Base-by-base conservation (phyloP, 169 alveolate genomes). In the Plasmodium blacklocki region DNA sequence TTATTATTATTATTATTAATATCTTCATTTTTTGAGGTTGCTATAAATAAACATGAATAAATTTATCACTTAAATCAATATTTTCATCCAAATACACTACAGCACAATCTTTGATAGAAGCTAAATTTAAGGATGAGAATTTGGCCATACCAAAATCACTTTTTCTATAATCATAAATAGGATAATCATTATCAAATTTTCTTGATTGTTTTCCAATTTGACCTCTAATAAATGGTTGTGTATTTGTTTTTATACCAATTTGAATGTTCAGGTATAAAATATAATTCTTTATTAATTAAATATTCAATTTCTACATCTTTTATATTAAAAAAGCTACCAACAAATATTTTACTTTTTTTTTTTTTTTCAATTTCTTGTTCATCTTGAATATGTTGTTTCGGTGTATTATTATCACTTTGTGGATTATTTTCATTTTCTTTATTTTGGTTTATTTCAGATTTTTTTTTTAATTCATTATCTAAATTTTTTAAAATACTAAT, bases 111-210 rank as follows among this genome's bases (percentile, higher is more conserved):
- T 83, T 74, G 72, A 93, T 88, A 58, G 93, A 72, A 21, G 95
- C 95, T 29, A 88, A 86, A 68, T 93, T 93, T 76, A 93, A 73
- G 19, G 95, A 72, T 15, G 95, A 88, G 54, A 93, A 73, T 88
- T 93, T 93, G 43, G 95, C 95, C 95, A 93, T 93, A 12, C 95
- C 95, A 80, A 93, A 93, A 56, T 93, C 95, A 32, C 92, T 67
- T 64, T 93, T 93, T 64, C 95, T 85, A 63, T 93, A 93, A 78
- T 93, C 95, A 78, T 89, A 93, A 47, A 93, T 89, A 19, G 95
- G 88, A 52, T 74, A 88, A 73, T 88, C 94, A 68, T 78, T 88
- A 62, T 93, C 95, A 58, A 74, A 93, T 88, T 93, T 93, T 59
- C 95, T 85, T 1, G 93, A 83, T 11, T 93, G 91, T 71, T 88